Evolutionary conservation across 1,139 yeast species (phyloP), one percentile per base, ranked within the genome.

Genomic region (Zhuliangozyma blackwelliae): DNA sequence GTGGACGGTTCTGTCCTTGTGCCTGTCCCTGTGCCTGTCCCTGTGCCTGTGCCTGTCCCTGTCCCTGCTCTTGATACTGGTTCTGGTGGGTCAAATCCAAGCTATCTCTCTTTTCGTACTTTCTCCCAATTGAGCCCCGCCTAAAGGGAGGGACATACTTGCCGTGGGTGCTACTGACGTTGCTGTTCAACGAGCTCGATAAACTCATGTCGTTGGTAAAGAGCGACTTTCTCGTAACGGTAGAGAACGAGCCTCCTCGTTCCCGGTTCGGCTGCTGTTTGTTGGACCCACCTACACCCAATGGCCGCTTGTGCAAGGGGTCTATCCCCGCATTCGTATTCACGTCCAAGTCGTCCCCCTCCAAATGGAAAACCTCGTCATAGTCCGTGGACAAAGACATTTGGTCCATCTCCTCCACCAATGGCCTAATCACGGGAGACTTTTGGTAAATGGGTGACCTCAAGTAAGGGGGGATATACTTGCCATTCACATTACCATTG

Each of bases 91-190:
- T n/a, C 21, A 7, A 25, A 21, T n/a, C 22, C 11, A 13, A 7
- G 33, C 21, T 16, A 22, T 35, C 34, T 8, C 28, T 35, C 25
- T 28, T 35, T n/a, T 35, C 38, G 21, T 35, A 9, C 23, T 6
- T 7, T 9, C 10, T 22, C 23, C 23, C 23, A 7, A 32, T 12
- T 2, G 74, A 65, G 0, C 69, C 69, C 52, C 90, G 68, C 51
- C 84, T 64, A 52, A 76, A 81, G 12, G 90, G 92, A 23, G 90
- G 90, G 31, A 83, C 63, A 49, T 83, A 83, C 52, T 79, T 80
- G 1, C 83, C 83, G 28, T 68, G 61, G 29, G 55, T 41, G 11
- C 8, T 9, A 10, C 12, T 25, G 27, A 9, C 10, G n/a, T 65
- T 57, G 33, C 54, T 27, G 31, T 35, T 35, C 9, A 34, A 55